Evolutionary conservation across 192 early-diverging fungal genomes (phyloP), one percentile per base, ranked within the genome.

Genomic region (Backusella tarrabulga): DNA sequence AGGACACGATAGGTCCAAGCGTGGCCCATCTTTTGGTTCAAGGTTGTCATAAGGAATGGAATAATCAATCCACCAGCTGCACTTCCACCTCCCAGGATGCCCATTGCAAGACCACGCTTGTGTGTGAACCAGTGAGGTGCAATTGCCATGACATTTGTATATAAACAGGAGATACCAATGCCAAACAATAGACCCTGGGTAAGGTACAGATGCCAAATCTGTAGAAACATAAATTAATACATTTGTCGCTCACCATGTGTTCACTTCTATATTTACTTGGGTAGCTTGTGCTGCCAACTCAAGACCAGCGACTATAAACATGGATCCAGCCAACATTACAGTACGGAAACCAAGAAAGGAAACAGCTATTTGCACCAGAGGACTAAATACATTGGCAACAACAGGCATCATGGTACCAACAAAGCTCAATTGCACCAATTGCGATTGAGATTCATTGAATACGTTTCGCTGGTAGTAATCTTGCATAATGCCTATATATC

Each of bases 51-150:
- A 29, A 93, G 79, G 19, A 87, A 86, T 3, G 88, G 83, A 74
- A 93, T 80, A 26, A 87, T 83, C 7, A 94, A 80, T 3, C 92
- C 93, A 63, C 94, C 94, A 68, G 92, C 76, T 17, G 93, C 94
- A n/a, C 86, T 83, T 3, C 94, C 94, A 35, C 91, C 71, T 41
- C 82, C 83, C 34, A 86, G 80, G 42, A 87, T 83, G 7, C 90
- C 90, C 1, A 87, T 73, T 0, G 90, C 90, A 26, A 89, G 56
- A 0, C 87, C 89, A 44, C 89, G 82, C 23, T 85, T 83, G 63
- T 76, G 83, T 38, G 85, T 84, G 77, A 89, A 90, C 87, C 87
- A 90, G 78, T 87, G 87, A 17, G 88, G 79, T 0, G 87, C 86
- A 40, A 86, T 73, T 12, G 79, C 82, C 52, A 80, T 80, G 4